These are phyloP conservation scores for Annulohypoxylon bovei DNA, from an alignment of 495 filamentous ascomycete species.

Conservation along the genomic window DNA sequence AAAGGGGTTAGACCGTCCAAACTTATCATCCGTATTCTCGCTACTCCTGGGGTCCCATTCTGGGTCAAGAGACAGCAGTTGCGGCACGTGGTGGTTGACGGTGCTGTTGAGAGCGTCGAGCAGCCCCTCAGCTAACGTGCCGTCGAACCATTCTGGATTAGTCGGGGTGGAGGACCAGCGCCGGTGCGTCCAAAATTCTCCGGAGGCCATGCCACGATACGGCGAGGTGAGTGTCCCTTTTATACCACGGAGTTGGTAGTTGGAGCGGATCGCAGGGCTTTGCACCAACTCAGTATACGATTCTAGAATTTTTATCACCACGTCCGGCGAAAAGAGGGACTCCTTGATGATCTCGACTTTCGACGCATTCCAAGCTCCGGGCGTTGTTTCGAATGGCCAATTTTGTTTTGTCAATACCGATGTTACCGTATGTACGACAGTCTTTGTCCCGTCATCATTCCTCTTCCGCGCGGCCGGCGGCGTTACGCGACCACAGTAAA, in stretches of 20 bases:
- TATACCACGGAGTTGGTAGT: background rate
- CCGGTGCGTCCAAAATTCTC: constrained; percentile 11
- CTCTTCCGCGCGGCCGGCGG: too few species aligned
- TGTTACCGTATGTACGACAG: too few species aligned
- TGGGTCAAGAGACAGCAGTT: background rate
- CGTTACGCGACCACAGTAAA: too few species aligned
- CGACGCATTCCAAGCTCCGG: background rate
- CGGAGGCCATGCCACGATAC: background rate
- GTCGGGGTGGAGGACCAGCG: too few species aligned
- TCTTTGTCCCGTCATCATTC: too few species aligned
- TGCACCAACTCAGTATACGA: background rate
- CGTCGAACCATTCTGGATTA: constrained; percentile 21
- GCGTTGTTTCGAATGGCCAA: too few species aligned
- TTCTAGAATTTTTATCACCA: background rate
- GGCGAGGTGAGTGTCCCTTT: background rate
- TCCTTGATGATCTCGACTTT: background rate
- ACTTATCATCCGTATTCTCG: background rate
- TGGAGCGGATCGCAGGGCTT: background rate
- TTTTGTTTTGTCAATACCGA: too few species aligned
- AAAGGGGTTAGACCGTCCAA: background rate
- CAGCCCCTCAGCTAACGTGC: constrained; percentile 1
- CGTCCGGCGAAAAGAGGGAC: background rate
- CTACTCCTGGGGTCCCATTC: background rate
- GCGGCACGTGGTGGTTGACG: background rate
- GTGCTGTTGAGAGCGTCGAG: background rate